Conservation (phyloP, 768 basidiomycete genomes). For the Porpolomopsis calyptriformis region DNA sequence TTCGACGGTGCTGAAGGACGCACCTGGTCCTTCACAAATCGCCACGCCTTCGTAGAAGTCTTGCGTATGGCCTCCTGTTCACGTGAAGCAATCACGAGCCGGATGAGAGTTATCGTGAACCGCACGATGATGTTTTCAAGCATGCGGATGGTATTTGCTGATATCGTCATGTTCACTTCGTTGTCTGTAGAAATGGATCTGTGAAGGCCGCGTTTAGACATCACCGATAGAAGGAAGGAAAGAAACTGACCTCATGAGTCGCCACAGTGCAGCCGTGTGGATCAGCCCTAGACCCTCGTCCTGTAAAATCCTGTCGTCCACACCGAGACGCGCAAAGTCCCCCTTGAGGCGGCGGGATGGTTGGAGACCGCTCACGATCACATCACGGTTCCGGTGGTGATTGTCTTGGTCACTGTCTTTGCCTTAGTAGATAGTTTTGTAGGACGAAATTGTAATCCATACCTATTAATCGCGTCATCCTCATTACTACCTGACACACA, state of each 20-base stretch:
- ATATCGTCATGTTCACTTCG: conserved; percentile 27
- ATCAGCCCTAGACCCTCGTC: conserved; percentile 39
- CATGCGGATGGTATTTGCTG: conserved; percentile 36
- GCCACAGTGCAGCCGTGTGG: conserved; percentile 29
- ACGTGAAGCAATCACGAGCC: conserved; percentile 40
- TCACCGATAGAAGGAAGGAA: too few species aligned
- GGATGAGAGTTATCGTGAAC: conserved; percentile 43
- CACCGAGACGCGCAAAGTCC: conserved; percentile 31
- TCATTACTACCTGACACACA: neutral
- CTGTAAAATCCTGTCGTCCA: conserved; percentile 34
- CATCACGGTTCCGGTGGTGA: conserved; percentile 11
- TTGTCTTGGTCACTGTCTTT: conserved; percentile 7
- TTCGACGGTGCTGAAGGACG: neutral
- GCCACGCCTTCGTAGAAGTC: conserved; percentile 51
- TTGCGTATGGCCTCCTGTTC: conserved; percentile 54
- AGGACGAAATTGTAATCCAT: neutral
- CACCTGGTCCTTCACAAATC: conserved; percentile 24
- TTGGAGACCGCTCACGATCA: conserved; percentile 28
- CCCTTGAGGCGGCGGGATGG: conserved; percentile 35
- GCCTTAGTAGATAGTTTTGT: neutral
- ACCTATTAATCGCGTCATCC: neutral
- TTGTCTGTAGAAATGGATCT: too few species aligned
- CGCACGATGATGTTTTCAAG: conserved; percentile 35
- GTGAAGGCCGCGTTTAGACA: too few species aligned
- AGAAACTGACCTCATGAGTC: conserved; percentile 31